Evolutionary conservation across 2,329 filamentous ascomycete species (phyloP).

Genomic region (Aspergillus clavatus): DNA sequence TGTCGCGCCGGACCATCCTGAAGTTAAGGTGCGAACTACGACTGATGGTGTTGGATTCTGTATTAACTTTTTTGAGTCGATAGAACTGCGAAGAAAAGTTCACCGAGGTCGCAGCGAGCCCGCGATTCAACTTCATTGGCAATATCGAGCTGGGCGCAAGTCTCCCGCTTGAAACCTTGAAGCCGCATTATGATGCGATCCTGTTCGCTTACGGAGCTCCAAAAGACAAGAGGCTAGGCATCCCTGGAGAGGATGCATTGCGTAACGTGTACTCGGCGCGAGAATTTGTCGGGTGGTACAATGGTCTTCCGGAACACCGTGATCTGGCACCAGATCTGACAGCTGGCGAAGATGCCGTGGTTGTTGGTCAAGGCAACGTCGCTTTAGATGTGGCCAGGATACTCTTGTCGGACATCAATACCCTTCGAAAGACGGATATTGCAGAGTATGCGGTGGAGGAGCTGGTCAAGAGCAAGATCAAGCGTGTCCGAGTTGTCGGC

Average conservation of each 20-base stretch:
- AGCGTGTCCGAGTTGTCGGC: slow-evolving; percentile 79
- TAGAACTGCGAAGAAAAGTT: slow-evolving; percentile 96
- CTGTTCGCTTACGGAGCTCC: slow-evolving; percentile 91
- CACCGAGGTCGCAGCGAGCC: slow-evolving; percentile 74
- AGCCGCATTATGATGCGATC: slow-evolving; percentile 84
- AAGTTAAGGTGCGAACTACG: slow-evolving; percentile 75
- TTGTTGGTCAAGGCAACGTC: slow-evolving; percentile 95
- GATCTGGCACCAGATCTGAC: slow-evolving; percentile 68
- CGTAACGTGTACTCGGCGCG: slow-evolving; percentile 79
- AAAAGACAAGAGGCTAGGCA: slow-evolving; percentile 69
- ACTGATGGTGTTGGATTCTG: background rate
- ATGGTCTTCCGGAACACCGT: slow-evolving; percentile 80
- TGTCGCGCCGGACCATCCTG: slow-evolving; percentile 96
- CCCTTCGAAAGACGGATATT: slow-evolving; percentile 79
- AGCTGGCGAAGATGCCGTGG: slow-evolving; percentile 71
- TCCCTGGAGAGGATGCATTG: slow-evolving; percentile 67
- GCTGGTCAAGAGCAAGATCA: slow-evolving; percentile 67
- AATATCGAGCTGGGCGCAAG: slow-evolving; percentile 73
- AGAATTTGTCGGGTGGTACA: slow-evolving; percentile 97
- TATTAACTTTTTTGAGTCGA: background rate
- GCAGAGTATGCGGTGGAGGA: slow-evolving; percentile 74
- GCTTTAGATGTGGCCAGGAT: slow-evolving; percentile 90
- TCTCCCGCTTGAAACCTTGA: slow-evolving; percentile 64
- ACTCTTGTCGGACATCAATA: slow-evolving; percentile 69
- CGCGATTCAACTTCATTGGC: slow-evolving; percentile 83